Evolutionary conservation across 192 early-diverging fungal species (phyloP).

Genomic region (Coemansia sp.): DNA sequence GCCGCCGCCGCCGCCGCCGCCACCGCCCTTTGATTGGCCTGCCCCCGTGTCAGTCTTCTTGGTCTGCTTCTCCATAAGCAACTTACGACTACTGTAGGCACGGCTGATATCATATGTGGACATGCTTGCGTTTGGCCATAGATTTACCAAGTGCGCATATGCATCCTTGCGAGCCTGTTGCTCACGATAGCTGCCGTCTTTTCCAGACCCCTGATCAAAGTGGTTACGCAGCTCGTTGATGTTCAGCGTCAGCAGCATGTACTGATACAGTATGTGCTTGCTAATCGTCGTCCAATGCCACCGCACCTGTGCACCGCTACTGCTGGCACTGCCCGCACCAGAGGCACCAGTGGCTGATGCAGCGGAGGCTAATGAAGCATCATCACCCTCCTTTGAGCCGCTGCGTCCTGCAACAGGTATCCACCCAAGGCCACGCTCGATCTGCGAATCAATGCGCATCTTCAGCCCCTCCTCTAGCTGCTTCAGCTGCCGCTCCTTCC

Average conservation of each 20-base stretch:
- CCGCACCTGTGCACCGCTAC: slow-evolving; percentile 36
- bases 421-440: slow-evolving; percentile 45
- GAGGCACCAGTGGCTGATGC: too few relatives aligned
- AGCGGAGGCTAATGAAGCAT: too few relatives aligned
- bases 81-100: slow-evolving; percentile 51
- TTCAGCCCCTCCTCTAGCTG: slow-evolving; percentile 50
- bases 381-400: slow-evolving; percentile 21
- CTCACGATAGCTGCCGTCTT: slow-evolving; percentile 41
- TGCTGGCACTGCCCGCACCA: too few relatives aligned
- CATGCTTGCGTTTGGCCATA: slow-evolving; percentile 49
- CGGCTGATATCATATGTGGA: slow-evolving; percentile 52
- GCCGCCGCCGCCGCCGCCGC: background rate
- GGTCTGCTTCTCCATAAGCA: slow-evolving; percentile 43
- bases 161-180: slow-evolving; percentile 52
- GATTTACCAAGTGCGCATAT: slow-evolving; percentile 43
- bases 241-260: slow-evolving; percentile 44
- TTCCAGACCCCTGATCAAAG: slow-evolving; percentile 11
- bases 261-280: slow-evolving; percentile 50
- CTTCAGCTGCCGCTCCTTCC: slow-evolving; percentile 50
- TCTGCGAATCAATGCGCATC: slow-evolving; percentile 44
- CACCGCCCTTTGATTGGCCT: background rate
- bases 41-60: slow-evolving; percentile 19
- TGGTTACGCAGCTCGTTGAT: slow-evolving; percentile 43
- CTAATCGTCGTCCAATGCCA: slow-evolving; percentile 54
- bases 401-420: slow-evolving; percentile 35